A percentile compares a stretch with the other conserved stretches of the same genome.
Evolutionary conservation across 2,329 filamentous ascomycete genomes (phyloP).

Genomic region (Colletotrichum horii): DNA sequence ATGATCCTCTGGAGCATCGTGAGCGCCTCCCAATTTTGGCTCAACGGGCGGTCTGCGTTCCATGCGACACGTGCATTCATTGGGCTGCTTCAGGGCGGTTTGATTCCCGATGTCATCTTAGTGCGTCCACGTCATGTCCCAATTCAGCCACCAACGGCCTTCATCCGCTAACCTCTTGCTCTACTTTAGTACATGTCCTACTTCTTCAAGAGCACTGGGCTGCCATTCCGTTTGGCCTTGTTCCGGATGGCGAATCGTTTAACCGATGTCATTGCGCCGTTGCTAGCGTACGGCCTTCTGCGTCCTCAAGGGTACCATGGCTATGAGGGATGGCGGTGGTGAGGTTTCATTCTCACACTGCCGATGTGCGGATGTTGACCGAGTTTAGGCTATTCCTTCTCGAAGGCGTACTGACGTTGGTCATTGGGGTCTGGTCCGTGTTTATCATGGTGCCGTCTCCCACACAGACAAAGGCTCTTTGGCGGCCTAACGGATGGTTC

Average conservation of each 20-base stretch:
- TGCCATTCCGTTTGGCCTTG: conserved; percentile 25
- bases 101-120: conserved; percentile 37
- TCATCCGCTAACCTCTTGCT: neutral
- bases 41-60: conserved; percentile 41
- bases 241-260: conserved; percentile 28
- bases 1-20: conserved; percentile 23
- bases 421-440: conserved; percentile 29
- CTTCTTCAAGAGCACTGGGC: conserved; percentile 28
- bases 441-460: conserved; percentile 33
- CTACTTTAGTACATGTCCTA: conserved; percentile 25
- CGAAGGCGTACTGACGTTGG: conserved; percentile 21
- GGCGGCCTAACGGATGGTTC: conserved; percentile 60
- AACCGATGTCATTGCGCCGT: conserved; percentile 28
- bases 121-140: neutral
- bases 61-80: conserved; percentile 41
- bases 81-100: conserved; percentile 48
- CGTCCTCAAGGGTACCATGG: conserved; percentile 26
- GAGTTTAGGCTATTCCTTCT: neutral
- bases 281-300: conserved; percentile 30
- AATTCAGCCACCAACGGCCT: neutral
- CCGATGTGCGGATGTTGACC: neutral
- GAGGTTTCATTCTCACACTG: neutral
- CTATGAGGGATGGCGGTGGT: conserved; percentile 28
- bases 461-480: conserved; percentile 47
- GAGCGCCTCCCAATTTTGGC: conserved; percentile 27